These are phyloP conservation scores for Aspergillus quadrilineatus DNA, from an alignment of 2,329 filamentous ascomycete genomes.

Conservation along the genomic window DNA sequence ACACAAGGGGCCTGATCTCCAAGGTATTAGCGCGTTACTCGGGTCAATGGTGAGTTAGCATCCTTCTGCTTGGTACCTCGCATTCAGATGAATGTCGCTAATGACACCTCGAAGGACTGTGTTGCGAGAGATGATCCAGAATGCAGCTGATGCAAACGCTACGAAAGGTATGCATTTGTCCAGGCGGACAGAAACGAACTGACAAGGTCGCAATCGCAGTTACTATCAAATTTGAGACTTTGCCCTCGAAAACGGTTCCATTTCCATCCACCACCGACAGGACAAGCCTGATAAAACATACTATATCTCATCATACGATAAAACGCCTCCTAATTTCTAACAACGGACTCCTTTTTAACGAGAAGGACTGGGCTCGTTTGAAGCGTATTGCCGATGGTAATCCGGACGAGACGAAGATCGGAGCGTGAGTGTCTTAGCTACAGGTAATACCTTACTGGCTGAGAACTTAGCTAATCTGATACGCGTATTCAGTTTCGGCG, in stretches of 20 bases:
- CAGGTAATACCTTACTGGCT: too few relatives aligned
- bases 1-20: conserved; percentile 93
- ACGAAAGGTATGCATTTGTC: conserved; percentile 50
- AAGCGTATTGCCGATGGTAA: conserved; percentile 99
- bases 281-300: conserved; percentile 76
- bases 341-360: conserved; percentile 81
- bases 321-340: conserved; percentile 88
- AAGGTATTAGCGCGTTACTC: conserved; percentile 96
- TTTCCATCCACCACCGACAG: conserved; percentile 64
- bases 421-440: conserved; percentile 51
- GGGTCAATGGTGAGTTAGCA: conserved; percentile 75
- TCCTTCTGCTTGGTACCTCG: too few relatives aligned
- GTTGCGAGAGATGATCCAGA: conserved; percentile 91
- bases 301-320: conserved; percentile 79
- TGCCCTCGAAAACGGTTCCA: conserved; percentile 76
- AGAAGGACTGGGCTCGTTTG: conserved; percentile 87
- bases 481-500: conserved; percentile 63
- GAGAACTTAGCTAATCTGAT: too few relatives aligned
- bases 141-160: conserved; percentile 95
- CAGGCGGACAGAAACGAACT: too few relatives aligned
- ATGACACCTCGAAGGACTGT: conserved; percentile 49
- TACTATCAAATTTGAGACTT: conserved; percentile 86
- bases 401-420: conserved; percentile 98
- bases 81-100: conserved; percentile 24
- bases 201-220: conserved; percentile 46